Evolutionary conservation across 345 rosid species (phyloP).

Genomic region (Citrus mangshanensis): DNA sequence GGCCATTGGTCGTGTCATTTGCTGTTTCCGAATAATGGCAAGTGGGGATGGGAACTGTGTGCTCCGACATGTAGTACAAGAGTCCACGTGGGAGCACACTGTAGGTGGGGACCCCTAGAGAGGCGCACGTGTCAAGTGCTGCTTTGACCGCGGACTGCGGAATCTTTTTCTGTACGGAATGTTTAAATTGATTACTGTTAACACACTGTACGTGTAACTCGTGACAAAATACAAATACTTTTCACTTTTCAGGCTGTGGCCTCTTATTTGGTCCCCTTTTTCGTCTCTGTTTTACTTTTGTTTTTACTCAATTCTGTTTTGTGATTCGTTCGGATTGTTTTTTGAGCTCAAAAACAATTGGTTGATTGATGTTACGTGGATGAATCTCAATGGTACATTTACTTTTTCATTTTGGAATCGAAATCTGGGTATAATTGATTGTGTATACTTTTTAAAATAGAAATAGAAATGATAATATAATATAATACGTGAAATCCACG

Average conservation of each 20-base stretch:
- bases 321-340: not conserved
- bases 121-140: conserved; percentile 26
- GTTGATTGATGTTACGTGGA: not conserved
- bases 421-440: too few relatives aligned
- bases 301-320: not conserved
- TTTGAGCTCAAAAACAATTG: not conserved
- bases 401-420: too few relatives aligned
- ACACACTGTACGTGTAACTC: not conserved
- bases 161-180: conserved; percentile 25
- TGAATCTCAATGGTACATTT: too few relatives aligned
- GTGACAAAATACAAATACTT: not conserved
- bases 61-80: conserved; percentile 30
- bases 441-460: too few relatives aligned
- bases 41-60: not conserved
- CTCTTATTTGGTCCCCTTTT: not conserved
- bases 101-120: conserved; percentile 10
- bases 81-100: conserved; percentile 34
- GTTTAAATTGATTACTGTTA: not conserved
- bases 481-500: too few relatives aligned
- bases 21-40: too few relatives aligned
- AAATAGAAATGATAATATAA: accelerated
- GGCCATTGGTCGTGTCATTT: too few relatives aligned
- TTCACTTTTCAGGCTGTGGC: not conserved
- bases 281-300: not conserved
- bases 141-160: conserved; percentile 31